A percentile compares a stretch with the other conserved stretches of the same genome.
phyloP scores from a whole-genome alignment of 2,329 filamentous ascomycete species.

The Fusarium tuaranense region DNA sequence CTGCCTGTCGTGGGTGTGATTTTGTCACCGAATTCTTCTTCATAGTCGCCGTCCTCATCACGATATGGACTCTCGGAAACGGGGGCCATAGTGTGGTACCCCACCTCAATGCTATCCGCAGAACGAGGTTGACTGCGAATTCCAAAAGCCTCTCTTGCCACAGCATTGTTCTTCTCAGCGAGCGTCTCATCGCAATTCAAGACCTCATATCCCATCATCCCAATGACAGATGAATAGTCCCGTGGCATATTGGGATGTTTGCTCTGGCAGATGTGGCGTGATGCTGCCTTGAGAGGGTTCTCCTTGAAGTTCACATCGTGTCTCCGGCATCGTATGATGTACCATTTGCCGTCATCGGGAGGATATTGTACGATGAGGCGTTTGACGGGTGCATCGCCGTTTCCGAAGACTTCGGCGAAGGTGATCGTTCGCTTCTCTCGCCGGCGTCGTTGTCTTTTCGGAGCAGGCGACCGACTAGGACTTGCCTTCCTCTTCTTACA shows the following conservation, averaged over 20 bases:
- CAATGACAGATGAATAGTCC: slow-evolving; percentile 10
- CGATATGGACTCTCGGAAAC: background rate
- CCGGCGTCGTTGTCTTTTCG: background rate
- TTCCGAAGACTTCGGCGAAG: slow-evolving; percentile 32
- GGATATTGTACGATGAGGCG: slow-evolving; percentile 27
- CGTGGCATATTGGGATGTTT: slow-evolving; percentile 5
- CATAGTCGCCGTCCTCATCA: background rate
- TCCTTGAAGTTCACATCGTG: slow-evolving; percentile 25
- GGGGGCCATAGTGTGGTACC: background rate
- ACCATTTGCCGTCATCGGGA: slow-evolving; percentile 7
- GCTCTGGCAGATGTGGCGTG: slow-evolving; percentile 14
- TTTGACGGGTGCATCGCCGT: slow-evolving; percentile 29
- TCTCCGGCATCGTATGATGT: slow-evolving; percentile 29
- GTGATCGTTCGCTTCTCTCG: slow-evolving; percentile 15
- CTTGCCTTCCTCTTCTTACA: background rate
- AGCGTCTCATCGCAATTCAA: slow-evolving; percentile 22
- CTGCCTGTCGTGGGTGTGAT: too few species aligned
- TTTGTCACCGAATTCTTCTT: background rate
- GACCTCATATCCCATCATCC: slow-evolving; percentile 22
- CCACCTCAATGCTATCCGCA: slow-evolving; percentile 20
- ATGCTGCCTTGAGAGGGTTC: slow-evolving; percentile 18
- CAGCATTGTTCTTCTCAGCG: slow-evolving; percentile 23
- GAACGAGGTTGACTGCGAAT: background rate
- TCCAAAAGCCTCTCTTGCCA: slow-evolving; percentile 1
- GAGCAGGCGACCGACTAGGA: background rate